Percentiles rank a stretch among this genome's conserved stretches.
Evolutionary conservation across 176 grass and related monocot genomes (phyloP).

Genomic region (Cenchrus americanus): DNA sequence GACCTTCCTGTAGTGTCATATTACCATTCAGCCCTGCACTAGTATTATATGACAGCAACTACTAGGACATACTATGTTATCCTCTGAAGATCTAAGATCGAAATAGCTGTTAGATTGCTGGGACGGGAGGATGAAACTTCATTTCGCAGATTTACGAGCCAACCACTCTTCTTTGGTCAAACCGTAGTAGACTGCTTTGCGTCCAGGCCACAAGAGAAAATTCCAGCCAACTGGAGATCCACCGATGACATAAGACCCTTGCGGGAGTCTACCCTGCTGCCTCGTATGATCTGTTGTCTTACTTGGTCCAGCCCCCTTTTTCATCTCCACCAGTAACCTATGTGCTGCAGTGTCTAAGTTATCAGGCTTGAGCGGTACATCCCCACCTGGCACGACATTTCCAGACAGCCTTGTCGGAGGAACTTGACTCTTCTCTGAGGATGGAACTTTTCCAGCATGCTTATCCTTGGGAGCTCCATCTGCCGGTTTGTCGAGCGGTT

Average conservation of each 20-base stretch:
- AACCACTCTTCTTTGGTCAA: slow-evolving; percentile 62
- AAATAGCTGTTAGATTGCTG: background rate
- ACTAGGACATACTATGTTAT: slow-evolving; percentile 25
- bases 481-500: slow-evolving; percentile 31
- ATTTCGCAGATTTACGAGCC: slow-evolving; percentile 47
- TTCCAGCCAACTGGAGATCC: slow-evolving; percentile 89
- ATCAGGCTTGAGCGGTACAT: slow-evolving; percentile 38
- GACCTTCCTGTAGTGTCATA: background rate
- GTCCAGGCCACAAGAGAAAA: slow-evolving; percentile 73
- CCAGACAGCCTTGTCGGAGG: slow-evolving; percentile 34
- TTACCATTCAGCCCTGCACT: slow-evolving; percentile 5
- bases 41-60: background rate
- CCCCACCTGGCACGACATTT: slow-evolving; percentile 13
- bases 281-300: slow-evolving; percentile 46
- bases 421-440: slow-evolving; percentile 26
- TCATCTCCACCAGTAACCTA: background rate
- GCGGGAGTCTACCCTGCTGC: slow-evolving; percentile 43
- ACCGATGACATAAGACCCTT: slow-evolving; percentile 76
- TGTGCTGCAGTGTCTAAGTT: slow-evolving; percentile 26
- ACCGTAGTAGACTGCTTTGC: slow-evolving; percentile 62
- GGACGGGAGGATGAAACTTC: slow-evolving; percentile 10
- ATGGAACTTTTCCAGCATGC: slow-evolving; percentile 1
- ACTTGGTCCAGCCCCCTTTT: background rate
- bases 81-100: slow-evolving; percentile 20
- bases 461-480: slow-evolving; percentile 28